Evolutionary conservation across 768 basidiomycete species (phyloP).

Genomic region (Rubroboletus satanas): DNA sequence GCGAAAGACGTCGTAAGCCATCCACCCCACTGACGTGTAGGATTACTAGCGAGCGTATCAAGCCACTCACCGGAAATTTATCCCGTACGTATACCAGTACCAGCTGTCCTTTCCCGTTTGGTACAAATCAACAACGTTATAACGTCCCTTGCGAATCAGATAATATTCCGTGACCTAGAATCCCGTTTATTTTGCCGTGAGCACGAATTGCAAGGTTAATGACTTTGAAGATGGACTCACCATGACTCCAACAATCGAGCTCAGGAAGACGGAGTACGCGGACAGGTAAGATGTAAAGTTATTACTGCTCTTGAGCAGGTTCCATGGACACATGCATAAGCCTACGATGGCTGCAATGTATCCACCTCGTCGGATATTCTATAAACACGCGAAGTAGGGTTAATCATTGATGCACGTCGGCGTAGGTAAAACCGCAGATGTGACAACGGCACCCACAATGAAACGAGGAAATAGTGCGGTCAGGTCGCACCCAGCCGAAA

Average conservation of each 20-base stretch:
- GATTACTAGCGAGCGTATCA: background rate
- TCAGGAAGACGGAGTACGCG: conserved; percentile 77
- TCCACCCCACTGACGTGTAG: background rate
- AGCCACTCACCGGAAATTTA: conserved; percentile 59
- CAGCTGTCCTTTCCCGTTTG: conserved; percentile 50
- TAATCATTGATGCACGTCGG: background rate
- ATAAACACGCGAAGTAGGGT: background rate
- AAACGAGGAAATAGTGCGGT: conserved; percentile 75
- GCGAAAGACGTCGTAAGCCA: background rate
- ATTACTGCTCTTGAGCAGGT: conserved; percentile 67
- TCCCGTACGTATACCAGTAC: conserved; percentile 72
- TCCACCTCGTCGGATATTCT: conserved; percentile 83
- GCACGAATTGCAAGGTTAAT: background rate
- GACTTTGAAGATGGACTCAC: conserved; percentile 32
- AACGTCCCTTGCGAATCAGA: conserved; percentile 64
- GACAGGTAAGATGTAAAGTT: conserved; percentile 78
- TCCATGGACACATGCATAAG: conserved; percentile 74
- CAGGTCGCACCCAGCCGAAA: conserved; percentile 80
- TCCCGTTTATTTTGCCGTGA: background rate
- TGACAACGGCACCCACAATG: conserved; percentile 44
- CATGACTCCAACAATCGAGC: conserved; percentile 81
- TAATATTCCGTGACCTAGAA: conserved; percentile 74
- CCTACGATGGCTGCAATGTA: conserved; percentile 80
- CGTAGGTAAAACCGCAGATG: background rate
- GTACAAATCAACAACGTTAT: conserved; percentile 72